phyloP scores from a whole-genome alignment of 495 filamentous ascomycete genomes.

The Endocarpon pusillum region DNA sequence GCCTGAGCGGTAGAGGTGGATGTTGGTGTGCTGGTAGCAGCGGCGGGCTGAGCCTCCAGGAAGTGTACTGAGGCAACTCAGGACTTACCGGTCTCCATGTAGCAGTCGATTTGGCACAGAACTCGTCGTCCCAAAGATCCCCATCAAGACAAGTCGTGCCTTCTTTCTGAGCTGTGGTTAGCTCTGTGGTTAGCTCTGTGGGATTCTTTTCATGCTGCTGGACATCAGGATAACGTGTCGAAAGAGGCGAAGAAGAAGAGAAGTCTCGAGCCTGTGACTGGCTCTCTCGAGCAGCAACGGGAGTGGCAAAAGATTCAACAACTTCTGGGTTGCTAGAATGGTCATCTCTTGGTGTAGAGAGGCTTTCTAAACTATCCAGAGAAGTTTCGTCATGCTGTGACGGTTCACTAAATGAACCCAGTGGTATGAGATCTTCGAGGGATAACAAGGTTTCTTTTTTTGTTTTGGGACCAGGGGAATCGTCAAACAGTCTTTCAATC shows the following conservation, averaged over 20 bases:
- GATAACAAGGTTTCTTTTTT: slow-evolving; percentile 39
- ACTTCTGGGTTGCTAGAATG: background rate
- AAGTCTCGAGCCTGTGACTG: background rate
- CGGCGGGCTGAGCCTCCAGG: background rate
- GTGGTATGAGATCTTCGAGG: slow-evolving; percentile 32
- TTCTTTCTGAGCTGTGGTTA: background rate
- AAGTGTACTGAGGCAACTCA: background rate
- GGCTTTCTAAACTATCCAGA: background rate
- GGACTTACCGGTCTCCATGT: too few species aligned
- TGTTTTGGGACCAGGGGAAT: slow-evolving; percentile 40
- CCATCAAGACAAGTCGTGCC: background rate
- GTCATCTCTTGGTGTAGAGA: background rate
- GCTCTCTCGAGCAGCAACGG: too few species aligned
- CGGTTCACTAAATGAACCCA: slow-evolving; percentile 23
- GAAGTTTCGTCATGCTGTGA: slow-evolving; percentile 22
- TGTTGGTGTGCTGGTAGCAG: background rate
- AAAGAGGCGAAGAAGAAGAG: background rate
- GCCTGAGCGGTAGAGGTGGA: background rate
- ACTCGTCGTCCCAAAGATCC: background rate
- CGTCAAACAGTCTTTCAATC: slow-evolving; percentile 78
- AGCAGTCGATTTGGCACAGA: too few species aligned
- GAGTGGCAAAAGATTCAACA: background rate
- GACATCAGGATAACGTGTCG: background rate
- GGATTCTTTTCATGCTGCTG: too few species aligned
- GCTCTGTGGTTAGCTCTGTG: background rate